Evolutionary conservation across 1,284 basidiomycete species (phyloP), one percentile per base, ranked within the genome.

Genomic region (Austropuccinia psidii): DNA sequence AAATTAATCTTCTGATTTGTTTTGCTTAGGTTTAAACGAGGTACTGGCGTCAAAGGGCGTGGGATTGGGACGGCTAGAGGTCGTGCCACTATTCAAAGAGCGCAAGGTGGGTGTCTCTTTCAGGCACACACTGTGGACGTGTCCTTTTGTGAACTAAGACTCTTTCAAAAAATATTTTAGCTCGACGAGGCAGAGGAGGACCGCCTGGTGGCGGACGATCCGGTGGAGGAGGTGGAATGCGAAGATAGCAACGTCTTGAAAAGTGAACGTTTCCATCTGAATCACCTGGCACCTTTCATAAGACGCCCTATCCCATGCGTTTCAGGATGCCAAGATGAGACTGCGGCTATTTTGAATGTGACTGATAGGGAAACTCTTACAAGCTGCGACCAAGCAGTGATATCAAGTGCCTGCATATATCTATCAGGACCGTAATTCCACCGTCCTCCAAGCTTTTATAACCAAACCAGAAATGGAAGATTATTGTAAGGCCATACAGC

Each of bases 21-120:
- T 27, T 24, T 41, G 21, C 31, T 11, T 74, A 73, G 70, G 70
- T 73, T 73, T 47, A 62, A 64, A 55, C 70, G 70, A 64, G 70
- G 70, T 54, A 62, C 60, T 13, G 70, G 60, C 47, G 97, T 98
- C 93, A 90, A 91, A 79, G 96, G 96, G 79, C 86, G 95, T 77
- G 96, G 96, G 88, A 98, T 99, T 80, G 96, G 96, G 80, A 96
- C 93, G 79, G 93, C 93, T 73, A 89, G 92, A 86, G 92, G 92
- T 81, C 88, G 93, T 81, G 93, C 93, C 41, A 95, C 93, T n/a
- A 94, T 95, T 78, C 91, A 93, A 89, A 85, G 92, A 82, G 93
- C 78, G 19, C 70, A 73, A 61, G 60, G 70, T 73, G n/a, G 19
- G 58, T 41, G 35, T 57, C 35, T 72, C 41, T 24, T 31, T 27